Conservation (phyloP, 495 filamentous ascomycete species). For the Talaromyces borbonicus region DNA sequence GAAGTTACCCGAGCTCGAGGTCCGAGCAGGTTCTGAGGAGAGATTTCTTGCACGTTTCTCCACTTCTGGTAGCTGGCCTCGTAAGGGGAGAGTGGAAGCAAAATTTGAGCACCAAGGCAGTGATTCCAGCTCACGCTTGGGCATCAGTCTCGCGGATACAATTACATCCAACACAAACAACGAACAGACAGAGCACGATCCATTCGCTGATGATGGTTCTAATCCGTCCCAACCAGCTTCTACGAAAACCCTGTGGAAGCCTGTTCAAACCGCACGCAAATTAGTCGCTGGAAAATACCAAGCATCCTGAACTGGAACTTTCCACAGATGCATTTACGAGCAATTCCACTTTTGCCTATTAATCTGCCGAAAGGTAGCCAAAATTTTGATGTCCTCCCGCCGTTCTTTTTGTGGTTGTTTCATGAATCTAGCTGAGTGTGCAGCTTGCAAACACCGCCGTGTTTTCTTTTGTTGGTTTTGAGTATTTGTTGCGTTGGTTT, state of each 20-base stretch:
- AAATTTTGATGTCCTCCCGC: too few species aligned
- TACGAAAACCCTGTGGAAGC: constrained; percentile 53
- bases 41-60: constrained; percentile 75
- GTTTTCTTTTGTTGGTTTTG: too few species aligned
- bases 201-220: constrained; percentile 55
- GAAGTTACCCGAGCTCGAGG: constrained; percentile 74
- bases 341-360: neutral
- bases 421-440: too few species aligned
- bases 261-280: constrained; percentile 61
- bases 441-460: too few species aligned
- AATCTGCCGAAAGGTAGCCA: too few species aligned
- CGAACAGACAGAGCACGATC: constrained; percentile 41
- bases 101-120: constrained; percentile 63
- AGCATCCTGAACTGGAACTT: constrained; percentile 15
- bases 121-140: constrained; percentile 49
- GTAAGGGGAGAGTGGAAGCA: constrained; percentile 68
- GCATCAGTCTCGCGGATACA: constrained; percentile 38
- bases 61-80: constrained; percentile 63
- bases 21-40: constrained; percentile 38
- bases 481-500: too few species aligned
- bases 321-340: neutral
- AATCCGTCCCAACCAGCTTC: constrained; percentile 19
- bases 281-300: constrained; percentile 70
- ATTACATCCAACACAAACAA: constrained; percentile 10
- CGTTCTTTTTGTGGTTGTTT: too few species aligned